Evolutionary conservation across 2,329 filamentous ascomycete species (phyloP), one percentile per base, ranked within the genome.

Genomic region (Penicillium sclerotigenum): DNA sequence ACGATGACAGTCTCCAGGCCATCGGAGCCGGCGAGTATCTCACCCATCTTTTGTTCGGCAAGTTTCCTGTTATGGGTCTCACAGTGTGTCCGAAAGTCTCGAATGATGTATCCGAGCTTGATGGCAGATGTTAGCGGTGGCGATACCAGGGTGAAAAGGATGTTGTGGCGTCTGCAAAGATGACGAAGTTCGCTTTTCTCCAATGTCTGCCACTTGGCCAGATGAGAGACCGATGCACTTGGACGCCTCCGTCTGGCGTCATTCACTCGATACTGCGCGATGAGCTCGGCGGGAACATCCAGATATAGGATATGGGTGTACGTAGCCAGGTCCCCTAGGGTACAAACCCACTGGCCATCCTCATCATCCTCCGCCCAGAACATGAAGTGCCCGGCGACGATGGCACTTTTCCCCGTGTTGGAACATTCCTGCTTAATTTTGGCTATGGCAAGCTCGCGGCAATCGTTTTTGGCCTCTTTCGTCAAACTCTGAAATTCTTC

Each of bases 281-380:
- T 67, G 0, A 67, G 24, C 1, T 75, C 61, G 0, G 73, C 59
- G 1, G 73, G 61, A 1, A 76, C 62, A 41, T 81, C 68, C 28
- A 87, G 63, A 61, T 87, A 87, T 13, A 87, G 41, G 14, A 88
- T 81, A 60, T 87, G 83, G 0, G 82, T 84, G 64, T 77, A 87
- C 0, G 68, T 74, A 0, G 72, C 41, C 4, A 78, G 47, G 54
- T 87, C 83, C 8, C 62, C 69, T 2, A 68, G 11, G 0, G 80
- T 85, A 48, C 68, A 75, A 0, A 82, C 75, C 6, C 58, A 16
- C 0, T 65, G 18, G 31, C 65, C 69, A n/a, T 11, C 20, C 5
- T 54, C 34, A 24, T 66, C 42, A 6, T 42, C 52, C 26, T 80
- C 73, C 0, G 57, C 4, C 80, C 81, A 85, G 59, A 86, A 81